Conservation (phyloP, 768 basidiomycete species). For the Russula compacta region DNA sequence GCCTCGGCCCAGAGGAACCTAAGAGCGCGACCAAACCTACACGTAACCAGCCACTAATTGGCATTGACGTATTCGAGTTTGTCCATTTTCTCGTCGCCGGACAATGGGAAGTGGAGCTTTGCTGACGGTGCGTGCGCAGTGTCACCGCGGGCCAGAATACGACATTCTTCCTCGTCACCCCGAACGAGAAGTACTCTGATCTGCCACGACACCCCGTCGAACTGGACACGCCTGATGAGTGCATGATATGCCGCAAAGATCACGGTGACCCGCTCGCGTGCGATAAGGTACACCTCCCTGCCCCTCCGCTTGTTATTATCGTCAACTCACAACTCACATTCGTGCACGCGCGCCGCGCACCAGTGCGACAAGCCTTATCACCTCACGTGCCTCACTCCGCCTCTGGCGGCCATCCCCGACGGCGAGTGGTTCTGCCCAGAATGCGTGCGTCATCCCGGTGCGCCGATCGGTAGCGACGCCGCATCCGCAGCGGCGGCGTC, state of each 20-base stretch:
- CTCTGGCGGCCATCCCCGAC: slow-evolving; percentile 66
- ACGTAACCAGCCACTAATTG: slow-evolving; percentile 57
- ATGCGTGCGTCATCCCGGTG: slow-evolving; percentile 53
- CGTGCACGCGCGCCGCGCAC: neutral
- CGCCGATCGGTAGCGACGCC: slow-evolving; percentile 29
- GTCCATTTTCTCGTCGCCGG: slow-evolving; percentile 19
- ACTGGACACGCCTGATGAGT: slow-evolving; percentile 54
- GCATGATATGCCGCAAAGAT: slow-evolving; percentile 64
- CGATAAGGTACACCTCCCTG: slow-evolving; percentile 56
- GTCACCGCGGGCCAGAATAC: slow-evolving; percentile 83
- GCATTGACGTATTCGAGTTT: slow-evolving; percentile 71
- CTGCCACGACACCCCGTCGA: slow-evolving; percentile 75
- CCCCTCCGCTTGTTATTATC: neutral
- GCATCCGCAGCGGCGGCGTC: neutral
- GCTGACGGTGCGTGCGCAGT: slow-evolving; percentile 31
- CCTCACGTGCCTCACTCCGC: slow-evolving; percentile 69
- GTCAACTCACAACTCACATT: neutral
- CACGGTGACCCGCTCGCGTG: slow-evolving; percentile 77
- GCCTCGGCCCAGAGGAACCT: slow-evolving; percentile 67
- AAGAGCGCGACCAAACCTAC: slow-evolving; percentile 85
- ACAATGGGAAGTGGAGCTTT: neutral
- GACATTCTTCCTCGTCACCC: slow-evolving; percentile 71
- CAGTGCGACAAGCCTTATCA: slow-evolving; percentile 91
- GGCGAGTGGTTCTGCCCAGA: slow-evolving; percentile 90
- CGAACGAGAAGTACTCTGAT: slow-evolving; percentile 65